A percentile compares a stretch with the other conserved stretches of the same genome.
Conservation (phyloP, 768 basidiomycete species). For the Panaeolus cyanescens region DNA sequence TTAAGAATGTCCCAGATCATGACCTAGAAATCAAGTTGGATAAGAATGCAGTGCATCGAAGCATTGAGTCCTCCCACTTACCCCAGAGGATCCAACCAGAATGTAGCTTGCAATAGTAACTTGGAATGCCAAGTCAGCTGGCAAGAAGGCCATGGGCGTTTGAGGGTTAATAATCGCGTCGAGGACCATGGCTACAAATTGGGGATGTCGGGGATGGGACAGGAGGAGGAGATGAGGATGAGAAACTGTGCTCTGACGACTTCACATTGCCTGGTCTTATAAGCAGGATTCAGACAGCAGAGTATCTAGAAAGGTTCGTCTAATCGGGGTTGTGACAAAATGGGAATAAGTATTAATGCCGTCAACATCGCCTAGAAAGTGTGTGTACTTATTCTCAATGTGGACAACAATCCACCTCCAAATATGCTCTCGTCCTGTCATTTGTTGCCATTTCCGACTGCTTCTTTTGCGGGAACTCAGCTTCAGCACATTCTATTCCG, state of each 20-base stretch:
- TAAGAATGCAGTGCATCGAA: background rate
- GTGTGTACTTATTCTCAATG: background rate
- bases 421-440: background rate
- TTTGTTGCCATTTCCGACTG: background rate
- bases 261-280: background rate
- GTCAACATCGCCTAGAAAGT: slow-evolving; percentile 1
- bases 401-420: background rate
- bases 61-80: background rate
- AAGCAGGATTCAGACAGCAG: background rate
- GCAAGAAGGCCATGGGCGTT: slow-evolving; percentile 18
- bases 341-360: background rate
- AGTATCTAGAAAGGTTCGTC: background rate
- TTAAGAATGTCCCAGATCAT: slow-evolving; percentile 27
- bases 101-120: slow-evolving; percentile 12
- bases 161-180: slow-evolving; percentile 12
- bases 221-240: background rate
- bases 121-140: slow-evolving; percentile 14
- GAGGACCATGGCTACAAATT: background rate
- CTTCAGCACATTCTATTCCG: background rate
- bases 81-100: slow-evolving; percentile 12
- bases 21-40: slow-evolving; percentile 8
- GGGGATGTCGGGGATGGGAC: background rate
- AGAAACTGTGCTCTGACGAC: background rate
- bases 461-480: background rate
- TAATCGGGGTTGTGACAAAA: background rate